Evolutionary conservation across 345 rosid species (phyloP), one percentile per base, ranked within the genome.

Genomic region (Salix purpurea): DNA sequence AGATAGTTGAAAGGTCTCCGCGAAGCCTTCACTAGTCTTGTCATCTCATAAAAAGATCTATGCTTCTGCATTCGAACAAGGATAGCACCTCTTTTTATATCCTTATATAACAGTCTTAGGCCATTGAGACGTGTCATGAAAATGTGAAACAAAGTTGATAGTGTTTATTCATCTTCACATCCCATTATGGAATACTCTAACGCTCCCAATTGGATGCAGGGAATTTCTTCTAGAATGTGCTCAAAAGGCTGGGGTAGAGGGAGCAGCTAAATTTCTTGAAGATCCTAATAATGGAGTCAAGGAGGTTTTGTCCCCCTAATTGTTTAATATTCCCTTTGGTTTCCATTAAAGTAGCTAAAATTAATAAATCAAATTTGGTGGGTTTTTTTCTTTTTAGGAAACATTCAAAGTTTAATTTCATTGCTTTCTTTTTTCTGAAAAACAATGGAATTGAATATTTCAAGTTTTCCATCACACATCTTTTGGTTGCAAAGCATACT

Each of bases 151-250:
- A 26, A 24, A 65, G 66, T 70, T 40, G 64, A 42, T 61, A 12
- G 64, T 42, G 65, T 32, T 50, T 34, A 21, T 74, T 67, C 54
- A 61, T 67, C 16, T 60, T 68, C 23, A 52, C 26, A 16, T 65
- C 42, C 34, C 39, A 21, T 67, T 74, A 72, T 14, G 60, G 40
- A 34, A 32, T 32, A 19, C 2, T 19, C 65, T 76, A 54, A 80
- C 44, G 66, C 18, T 24, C 40, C 42, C 16, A 5, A 70, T 19
- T 76, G 65, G 70, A 73, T 72, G 56, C 84, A 93, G 99, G 85
- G 88, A 88, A 75, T 95, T 95, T 82, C 92, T 95, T 69, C 66
- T 93, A 78, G 97, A 95, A 74, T 86, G 89, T 32, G 94, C 97
- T 28, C 79, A 74, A 56, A 92, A 90, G 80, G 90, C 84, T 71